Evolutionary conservation across 73 alveolate genomes (phyloP).

Genomic region (Tetrahymena thermophila): DNA sequence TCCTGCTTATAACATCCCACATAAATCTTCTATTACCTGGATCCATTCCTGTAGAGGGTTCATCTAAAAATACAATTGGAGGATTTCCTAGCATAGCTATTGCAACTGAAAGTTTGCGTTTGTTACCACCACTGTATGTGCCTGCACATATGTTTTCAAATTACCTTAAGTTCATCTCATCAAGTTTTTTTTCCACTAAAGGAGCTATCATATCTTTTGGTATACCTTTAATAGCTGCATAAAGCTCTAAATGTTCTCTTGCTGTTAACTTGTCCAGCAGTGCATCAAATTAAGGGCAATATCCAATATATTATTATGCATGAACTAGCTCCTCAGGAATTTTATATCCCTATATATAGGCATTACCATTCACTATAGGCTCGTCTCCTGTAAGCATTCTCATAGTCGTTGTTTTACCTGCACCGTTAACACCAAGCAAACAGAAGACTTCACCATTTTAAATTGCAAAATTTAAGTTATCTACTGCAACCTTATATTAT

Average conservation of each 20-base stretch:
- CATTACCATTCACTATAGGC: constrained; percentile 75
- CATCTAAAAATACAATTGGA: constrained; percentile 96
- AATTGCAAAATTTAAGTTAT: constrained; percentile 81
- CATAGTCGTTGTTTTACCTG: constrained; percentile 97
- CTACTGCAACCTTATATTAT: constrained; percentile 77
- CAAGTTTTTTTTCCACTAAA: constrained; percentile 70
- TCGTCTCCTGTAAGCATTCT: constrained; percentile 91
- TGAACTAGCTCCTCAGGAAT: constrained; percentile 65
- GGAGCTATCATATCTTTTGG: constrained; percentile 57
- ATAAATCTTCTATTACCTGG: constrained; percentile 95
- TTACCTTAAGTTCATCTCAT: constrained; percentile 81
- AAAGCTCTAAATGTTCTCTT: constrained; percentile 92
- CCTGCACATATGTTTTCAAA: constrained; percentile 81
- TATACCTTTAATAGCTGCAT: constrained; percentile 91
- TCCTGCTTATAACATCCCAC: constrained; percentile 94
- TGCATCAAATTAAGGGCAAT: constrained; percentile 98
- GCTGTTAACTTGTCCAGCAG: constrained; percentile 87
- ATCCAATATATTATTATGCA: constrained; percentile 89
- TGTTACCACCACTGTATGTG: constrained; percentile 93
- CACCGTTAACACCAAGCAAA: constrained; percentile 96
- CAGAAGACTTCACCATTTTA: constrained; percentile 97
- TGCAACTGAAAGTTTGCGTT: constrained; percentile 96
- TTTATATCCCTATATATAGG: constrained; percentile 79
- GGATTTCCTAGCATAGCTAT: constrained; percentile 98
- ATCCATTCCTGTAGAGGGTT: constrained; percentile 98